Base-by-base conservation (phyloP, 257 asterid species). In the Solanum sitiens region DNA sequence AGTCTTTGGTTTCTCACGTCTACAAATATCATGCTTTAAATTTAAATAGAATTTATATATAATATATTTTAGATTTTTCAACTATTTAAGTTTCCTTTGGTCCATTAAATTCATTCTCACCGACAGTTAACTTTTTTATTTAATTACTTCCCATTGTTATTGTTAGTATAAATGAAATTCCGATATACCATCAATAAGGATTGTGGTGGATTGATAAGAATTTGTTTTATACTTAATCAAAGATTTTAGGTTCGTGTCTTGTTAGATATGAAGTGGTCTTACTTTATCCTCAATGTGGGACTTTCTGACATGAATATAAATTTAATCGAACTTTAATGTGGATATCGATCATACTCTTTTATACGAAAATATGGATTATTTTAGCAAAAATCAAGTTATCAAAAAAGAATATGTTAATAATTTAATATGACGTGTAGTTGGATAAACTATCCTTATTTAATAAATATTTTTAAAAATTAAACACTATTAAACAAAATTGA, bases 301-400 rank as follows among this genome's bases (percentile, higher is more conserved):
- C 39, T 37, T 47, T 7, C 56, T 45, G 18, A 47, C 56, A 47
- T 47, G 13, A 47, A 47, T 20, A 47, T 0, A 0, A 47, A 47
- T 47, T 47, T 47, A 47, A 47, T 47, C 18, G 1, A 1, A 0
- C 0, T 50, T 2, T 1, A 0, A 30, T 70, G 9, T 13, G 35
- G 4, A 67, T 25, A 23, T 2, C 16, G 3, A 67, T 67, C 16
- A 15, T 50, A 2, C 25, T 20, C 25, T 59, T 8, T 59, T 59
- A 2, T 56, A 10, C 12, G 6, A 20, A 59, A 59, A 59, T 21
- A 59, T 20, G 67, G 1, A 20, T 59, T 20, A 59, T 59, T 59
- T 59, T 21, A 59, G 11, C 67, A 20, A 59, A 59, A 59, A 20
- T 8, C 5, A 21, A 2, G 12, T 59, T 59, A 20, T 59, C 20